Base-by-base conservation (phyloP, 495 filamentous ascomycete genomes). In the Echria macrotheca region DNA sequence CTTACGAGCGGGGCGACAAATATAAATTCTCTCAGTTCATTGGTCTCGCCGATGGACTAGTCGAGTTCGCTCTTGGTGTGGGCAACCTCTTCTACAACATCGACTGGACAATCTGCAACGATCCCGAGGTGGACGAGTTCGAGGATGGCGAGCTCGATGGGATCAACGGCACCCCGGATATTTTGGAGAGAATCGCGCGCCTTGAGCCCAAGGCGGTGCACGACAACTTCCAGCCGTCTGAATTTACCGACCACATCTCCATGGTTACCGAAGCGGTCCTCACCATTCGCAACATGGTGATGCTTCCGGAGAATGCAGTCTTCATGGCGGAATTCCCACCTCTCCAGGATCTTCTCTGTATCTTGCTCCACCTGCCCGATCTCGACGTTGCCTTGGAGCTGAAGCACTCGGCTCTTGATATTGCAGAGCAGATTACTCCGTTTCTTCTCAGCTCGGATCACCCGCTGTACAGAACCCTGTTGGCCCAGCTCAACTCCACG, bases 21-120 rank as follows among this genome's bases (percentile, higher is more conserved):
- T 96, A 94, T 66, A 86, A 86, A 53, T 96, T 96, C 49, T 91
- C 95, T 49, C 81, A 83, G 2, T 96, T 95, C 58, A 83, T 85
- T n/a, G 81, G 89, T 25, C 74, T 99, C 28, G 88, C 88, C 1
- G 93, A 97, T 61, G 86, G 85, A 10, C 74, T 99, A 19, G 85
- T 95, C 55, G 83, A 87, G 55, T 91, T 89, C 59, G 80, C 86
- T 4, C 72, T 95, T 15, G 79, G 85, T 39, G 72, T 93, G 31
- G 82, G 81, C 44, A 75, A 71, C 17, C 67, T 95, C 2, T 91
- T 87, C 66, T 91, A 87, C 54, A 73, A 88, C 25, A 78, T 91
- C n/a, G 77, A 84, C 18, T 95, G 87, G 87, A 76, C 84, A 28
- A 73, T 94, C 24, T 75, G 79, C 8, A 91, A 89, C 52, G 78